Evolutionary conservation across 768 basidiomycete genomes (phyloP).

Genomic region (Kwoniella mangroviensis): DNA sequence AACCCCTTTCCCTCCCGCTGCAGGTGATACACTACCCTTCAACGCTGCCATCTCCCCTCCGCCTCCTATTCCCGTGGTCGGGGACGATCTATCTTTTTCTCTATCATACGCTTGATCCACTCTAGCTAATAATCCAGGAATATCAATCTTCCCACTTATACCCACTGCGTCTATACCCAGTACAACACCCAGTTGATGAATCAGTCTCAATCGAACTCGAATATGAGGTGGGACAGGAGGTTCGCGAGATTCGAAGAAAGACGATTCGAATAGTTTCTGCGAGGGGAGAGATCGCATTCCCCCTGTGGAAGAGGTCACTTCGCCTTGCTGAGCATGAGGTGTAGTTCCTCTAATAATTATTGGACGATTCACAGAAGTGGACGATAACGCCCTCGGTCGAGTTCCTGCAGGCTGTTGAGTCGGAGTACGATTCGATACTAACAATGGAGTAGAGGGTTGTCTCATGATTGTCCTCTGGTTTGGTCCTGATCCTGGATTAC

Average conservation of each 20-base stretch:
- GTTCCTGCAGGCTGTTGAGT: not conserved
- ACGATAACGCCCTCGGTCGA: constrained; percentile 18
- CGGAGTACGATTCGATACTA: constrained; percentile 4
- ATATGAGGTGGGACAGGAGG: constrained; percentile 45
- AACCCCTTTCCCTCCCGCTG: constrained; percentile 27
- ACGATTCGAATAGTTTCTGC: constrained; percentile 23
- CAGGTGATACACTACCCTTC: not conserved
- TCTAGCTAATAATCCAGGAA: constrained; percentile 43
- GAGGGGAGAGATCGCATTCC: constrained; percentile 9
- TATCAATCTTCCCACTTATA: constrained; percentile 40
- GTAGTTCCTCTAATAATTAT: constrained; percentile 3
- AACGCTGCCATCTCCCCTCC: constrained; percentile 9
- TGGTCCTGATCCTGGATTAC: not conserved
- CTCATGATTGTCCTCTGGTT: constrained; percentile 28
- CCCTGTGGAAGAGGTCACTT: not conserved
- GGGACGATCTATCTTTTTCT: not conserved
- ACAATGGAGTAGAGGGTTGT: constrained; percentile 35
- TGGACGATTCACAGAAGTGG: constrained; percentile 10
- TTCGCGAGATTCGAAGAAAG: constrained; percentile 28
- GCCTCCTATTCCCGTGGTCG: not conserved
- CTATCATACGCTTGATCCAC: constrained; percentile 45
- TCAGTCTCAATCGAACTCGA: constrained; percentile 33
- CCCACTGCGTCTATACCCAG: constrained; percentile 37
- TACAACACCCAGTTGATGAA: constrained; percentile 39
- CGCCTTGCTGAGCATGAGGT: constrained; percentile 1